Conservation (phyloP, 2,329 filamentous ascomycete genomes). For the Trichoderma pleuroti region DNA sequence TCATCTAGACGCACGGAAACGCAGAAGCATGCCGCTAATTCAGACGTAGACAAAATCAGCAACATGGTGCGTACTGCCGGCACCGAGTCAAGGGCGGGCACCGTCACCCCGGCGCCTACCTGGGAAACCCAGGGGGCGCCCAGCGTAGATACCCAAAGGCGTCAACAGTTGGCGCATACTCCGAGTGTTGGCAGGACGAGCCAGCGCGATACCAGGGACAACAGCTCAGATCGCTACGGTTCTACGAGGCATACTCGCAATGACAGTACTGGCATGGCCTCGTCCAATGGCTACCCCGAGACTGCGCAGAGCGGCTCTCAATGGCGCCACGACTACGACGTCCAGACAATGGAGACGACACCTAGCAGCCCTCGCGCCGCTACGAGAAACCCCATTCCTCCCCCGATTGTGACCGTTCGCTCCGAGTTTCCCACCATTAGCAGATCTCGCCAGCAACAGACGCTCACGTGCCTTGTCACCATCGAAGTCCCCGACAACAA, state of each 20-base stretch:
- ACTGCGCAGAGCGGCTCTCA: slow-evolving; percentile 65
- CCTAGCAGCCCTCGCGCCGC: slow-evolving; percentile 69
- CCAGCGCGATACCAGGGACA: slow-evolving; percentile 50
- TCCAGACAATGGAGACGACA: slow-evolving; percentile 91
- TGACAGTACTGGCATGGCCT: slow-evolving; percentile 73
- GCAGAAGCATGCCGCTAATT: slow-evolving; percentile 27
- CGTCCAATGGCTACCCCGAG: slow-evolving; percentile 76
- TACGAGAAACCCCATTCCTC: slow-evolving; percentile 80
- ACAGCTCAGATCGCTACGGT: slow-evolving; percentile 43
- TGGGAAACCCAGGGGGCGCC: slow-evolving; percentile 65
- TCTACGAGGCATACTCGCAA: slow-evolving; percentile 64
- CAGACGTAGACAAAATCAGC: slow-evolving; percentile 78
- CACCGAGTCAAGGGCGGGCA: slow-evolving; percentile 55
- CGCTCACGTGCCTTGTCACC: slow-evolving; percentile 87
- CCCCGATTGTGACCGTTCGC: slow-evolving; percentile 87
- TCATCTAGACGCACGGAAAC: slow-evolving; percentile 24
- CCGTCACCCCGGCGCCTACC: slow-evolving; percentile 54
- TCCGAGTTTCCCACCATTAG: slow-evolving; percentile 96
- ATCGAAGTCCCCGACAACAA: slow-evolving; percentile 91
- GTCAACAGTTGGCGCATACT: slow-evolving; percentile 33
- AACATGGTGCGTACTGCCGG: slow-evolving; percentile 81
- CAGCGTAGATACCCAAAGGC: slow-evolving; percentile 43
- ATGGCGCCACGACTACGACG: slow-evolving; percentile 87
- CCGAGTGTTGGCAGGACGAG: slow-evolving; percentile 31
- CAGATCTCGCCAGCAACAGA: slow-evolving; percentile 89